Percentiles rank a stretch among this genome's conserved stretches.
Evolutionary conservation across 208 protist species (phyloP).

Genomic region (Leishmania guyanensis): DNA sequence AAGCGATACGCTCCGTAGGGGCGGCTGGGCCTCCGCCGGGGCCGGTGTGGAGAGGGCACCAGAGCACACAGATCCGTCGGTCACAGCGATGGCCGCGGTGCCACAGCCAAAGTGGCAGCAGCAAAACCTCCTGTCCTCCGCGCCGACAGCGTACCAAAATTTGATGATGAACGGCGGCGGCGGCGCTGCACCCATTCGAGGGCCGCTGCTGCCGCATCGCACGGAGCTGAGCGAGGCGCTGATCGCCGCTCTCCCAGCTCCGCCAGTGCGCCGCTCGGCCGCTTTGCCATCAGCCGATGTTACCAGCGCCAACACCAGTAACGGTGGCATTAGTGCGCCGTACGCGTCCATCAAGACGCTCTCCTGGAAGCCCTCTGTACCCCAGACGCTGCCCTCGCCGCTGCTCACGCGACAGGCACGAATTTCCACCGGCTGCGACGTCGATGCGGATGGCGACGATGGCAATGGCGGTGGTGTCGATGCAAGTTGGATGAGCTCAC

Average conservation of each 20-base stretch:
- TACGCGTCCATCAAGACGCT: background rate
- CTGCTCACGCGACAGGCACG: background rate
- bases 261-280: conserved; percentile 3
- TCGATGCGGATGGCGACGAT: background rate
- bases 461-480: conserved; percentile 18
- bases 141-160: background rate
- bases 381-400: background rate
- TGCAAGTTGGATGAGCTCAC: conserved; percentile 13
- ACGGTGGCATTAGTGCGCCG: background rate
- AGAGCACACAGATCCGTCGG: conserved; percentile 3
- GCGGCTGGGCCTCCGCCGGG: background rate
- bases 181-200: background rate
- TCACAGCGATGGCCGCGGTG: background rate
- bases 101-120: background rate
- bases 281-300: background rate
- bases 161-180: background rate
- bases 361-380: conserved; percentile 1
- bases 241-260: conserved; percentile 23
- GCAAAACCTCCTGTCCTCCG: background rate
- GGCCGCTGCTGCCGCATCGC: background rate
- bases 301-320: conserved; percentile 2
- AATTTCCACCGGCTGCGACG: background rate
- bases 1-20: background rate
- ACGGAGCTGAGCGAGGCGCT: conserved; percentile 14
- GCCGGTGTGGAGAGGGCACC: background rate